phyloP scores from a whole-genome alignment of 2,329 filamentous ascomycete genomes.

The Bipolaris cookei region DNA sequence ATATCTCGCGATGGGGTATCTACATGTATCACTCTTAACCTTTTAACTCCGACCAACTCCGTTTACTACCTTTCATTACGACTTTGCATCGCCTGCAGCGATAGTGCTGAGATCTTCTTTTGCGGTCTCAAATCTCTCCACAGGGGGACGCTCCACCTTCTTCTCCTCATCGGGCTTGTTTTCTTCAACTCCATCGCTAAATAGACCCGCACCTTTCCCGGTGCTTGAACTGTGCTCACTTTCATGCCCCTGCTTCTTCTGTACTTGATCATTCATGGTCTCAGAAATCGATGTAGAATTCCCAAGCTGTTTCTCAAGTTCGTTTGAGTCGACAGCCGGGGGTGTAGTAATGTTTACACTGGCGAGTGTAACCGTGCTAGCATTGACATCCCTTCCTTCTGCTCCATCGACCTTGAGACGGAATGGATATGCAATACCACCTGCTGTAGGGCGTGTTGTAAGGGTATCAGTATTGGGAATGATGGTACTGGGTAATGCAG shows the following conservation, averaged over 20 bases:
- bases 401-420: slow-evolving; percentile 62
- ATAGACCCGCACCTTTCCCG: slow-evolving; percentile 35
- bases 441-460: slow-evolving; percentile 70
- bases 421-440: slow-evolving; percentile 76
- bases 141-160: slow-evolving; percentile 29
- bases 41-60: background rate
- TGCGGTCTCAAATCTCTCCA: slow-evolving; percentile 66
- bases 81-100: slow-evolving; percentile 1
- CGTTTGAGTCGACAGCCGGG: slow-evolving; percentile 26
- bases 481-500: slow-evolving; percentile 44
- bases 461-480: slow-evolving; percentile 56
- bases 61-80: background rate
- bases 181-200: slow-evolving; percentile 22
- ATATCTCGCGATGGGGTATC: slow-evolving; percentile 3
- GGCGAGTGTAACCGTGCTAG: slow-evolving; percentile 72
- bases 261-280: slow-evolving; percentile 11
- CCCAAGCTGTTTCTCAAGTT: slow-evolving; percentile 17
- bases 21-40: background rate
- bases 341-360: slow-evolving; percentile 42
- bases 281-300: slow-evolving; percentile 1
- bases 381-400: slow-evolving; percentile 59
- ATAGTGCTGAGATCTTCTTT: slow-evolving; percentile 30
- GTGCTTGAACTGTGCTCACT: slow-evolving; percentile 64
- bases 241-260: slow-evolving; percentile 24
- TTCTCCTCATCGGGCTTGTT: background rate